Conservation (phyloP, 2,329 filamentous ascomycete genomes). For the Aspergillus costaricaensis region DNA sequence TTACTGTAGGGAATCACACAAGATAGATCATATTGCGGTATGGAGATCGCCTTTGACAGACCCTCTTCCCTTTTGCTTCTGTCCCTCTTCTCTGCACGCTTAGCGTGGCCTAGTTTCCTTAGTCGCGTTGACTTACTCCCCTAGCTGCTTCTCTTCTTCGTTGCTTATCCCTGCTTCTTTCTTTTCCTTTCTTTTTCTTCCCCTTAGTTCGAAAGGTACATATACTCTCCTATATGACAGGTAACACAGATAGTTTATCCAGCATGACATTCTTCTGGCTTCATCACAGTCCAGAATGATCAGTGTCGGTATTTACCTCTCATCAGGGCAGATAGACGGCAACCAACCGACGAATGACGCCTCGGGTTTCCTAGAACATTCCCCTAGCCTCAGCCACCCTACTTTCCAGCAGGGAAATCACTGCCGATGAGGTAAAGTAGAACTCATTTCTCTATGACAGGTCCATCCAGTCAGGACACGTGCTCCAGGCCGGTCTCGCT, state of each 20-base stretch:
- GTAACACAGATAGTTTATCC: neutral
- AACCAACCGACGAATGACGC: neutral
- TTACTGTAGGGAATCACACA: neutral
- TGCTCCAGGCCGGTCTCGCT: neutral
- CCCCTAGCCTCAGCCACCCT: neutral
- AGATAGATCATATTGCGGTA: constrained; percentile 8
- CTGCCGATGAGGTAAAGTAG: neutral
- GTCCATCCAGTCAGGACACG: neutral
- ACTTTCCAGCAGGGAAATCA: neutral
- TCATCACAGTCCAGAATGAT: neutral
- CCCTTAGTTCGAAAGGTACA: neutral
- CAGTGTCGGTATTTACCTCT: neutral
- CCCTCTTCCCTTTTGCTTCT: neutral
- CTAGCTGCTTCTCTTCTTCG: neutral
- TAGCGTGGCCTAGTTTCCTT: neutral
- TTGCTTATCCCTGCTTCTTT: too few relatives aligned
- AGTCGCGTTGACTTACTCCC: neutral
- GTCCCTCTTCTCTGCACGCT: constrained; percentile 2
- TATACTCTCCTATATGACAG: neutral
- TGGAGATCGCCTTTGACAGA: constrained; percentile 3
- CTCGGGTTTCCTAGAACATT: neutral
- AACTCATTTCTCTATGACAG: neutral
- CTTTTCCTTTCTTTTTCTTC: neutral
- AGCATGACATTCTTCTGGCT: neutral
- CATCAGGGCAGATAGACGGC: neutral